Conservation (phyloP, 2,329 filamentous ascomycete genomes). For the Penicillium sp. region DNA sequence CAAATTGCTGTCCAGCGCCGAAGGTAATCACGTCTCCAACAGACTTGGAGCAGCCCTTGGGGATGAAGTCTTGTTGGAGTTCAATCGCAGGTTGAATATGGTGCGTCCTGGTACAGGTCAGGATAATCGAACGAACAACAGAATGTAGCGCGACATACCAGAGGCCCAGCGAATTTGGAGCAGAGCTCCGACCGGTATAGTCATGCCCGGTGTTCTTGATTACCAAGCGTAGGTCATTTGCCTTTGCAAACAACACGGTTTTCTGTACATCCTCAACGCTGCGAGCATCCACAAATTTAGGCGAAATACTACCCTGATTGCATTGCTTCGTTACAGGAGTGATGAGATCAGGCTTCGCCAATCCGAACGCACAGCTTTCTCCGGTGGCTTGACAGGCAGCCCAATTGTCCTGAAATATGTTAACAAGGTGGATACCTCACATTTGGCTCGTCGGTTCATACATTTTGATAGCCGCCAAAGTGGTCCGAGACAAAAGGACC, state of each 20-base stretch:
- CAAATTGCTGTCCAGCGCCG: constrained; percentile 27
- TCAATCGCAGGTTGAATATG: constrained; percentile 24
- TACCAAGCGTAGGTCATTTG: constrained; percentile 13
- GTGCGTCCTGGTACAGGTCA: constrained; percentile 12
- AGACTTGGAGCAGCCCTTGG: constrained; percentile 17
- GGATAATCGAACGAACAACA: neutral
- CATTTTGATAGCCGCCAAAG: constrained; percentile 15
- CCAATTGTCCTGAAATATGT: constrained; percentile 11
- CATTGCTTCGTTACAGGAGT: constrained; percentile 1
- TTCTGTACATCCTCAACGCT: constrained; percentile 19
- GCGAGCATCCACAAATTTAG: constrained; percentile 18
- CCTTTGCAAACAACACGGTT: constrained; percentile 10
- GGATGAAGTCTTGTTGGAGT: constrained; percentile 19
- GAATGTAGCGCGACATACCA: constrained; percentile 10
- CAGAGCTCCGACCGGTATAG: constrained; percentile 20
- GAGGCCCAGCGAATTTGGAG: constrained; percentile 16
- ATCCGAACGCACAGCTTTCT: constrained; percentile 5
- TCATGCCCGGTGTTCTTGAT: constrained; percentile 25
- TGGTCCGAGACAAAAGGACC: neutral
- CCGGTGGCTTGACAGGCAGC: constrained; percentile 18
- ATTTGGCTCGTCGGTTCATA: neutral
- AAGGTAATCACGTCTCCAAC: constrained; percentile 22
- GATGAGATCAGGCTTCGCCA: neutral
- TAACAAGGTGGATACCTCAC: neutral
- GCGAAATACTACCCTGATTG: constrained; percentile 18